These are phyloP conservation scores for Citrullus mucosospermus DNA, from an alignment of 306 rosid species.

Conservation along the genomic window DNA sequence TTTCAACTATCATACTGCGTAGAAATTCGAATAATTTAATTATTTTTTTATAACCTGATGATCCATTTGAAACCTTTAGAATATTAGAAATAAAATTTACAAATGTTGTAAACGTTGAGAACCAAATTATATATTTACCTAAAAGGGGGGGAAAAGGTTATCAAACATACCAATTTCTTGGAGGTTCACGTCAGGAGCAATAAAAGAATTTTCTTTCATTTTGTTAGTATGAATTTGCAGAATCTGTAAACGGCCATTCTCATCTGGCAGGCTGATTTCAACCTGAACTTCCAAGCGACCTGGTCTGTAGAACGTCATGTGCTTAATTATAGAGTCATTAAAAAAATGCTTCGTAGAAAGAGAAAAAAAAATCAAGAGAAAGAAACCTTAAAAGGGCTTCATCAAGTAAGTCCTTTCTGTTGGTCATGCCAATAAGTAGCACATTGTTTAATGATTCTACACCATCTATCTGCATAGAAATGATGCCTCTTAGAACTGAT, in stretches of 20 bases:
- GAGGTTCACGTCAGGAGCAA: constrained; percentile 84
- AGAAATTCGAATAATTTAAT: background rate
- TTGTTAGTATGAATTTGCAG: constrained; percentile 94
- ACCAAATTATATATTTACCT: background rate
- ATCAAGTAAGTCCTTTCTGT: constrained; percentile 97
- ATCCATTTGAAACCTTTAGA: background rate
- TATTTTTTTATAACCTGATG: background rate
- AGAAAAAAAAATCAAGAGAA: background rate
- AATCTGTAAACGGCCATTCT: constrained; percentile 89
- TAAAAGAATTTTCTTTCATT: constrained; percentile 98
- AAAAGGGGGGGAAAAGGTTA: background rate
- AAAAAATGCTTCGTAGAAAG: background rate
- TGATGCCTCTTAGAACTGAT: constrained; percentile 13
- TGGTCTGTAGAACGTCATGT: constrained; percentile 38
- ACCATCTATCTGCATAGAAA: constrained; percentile 84
- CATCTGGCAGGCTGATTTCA: constrained; percentile 98
- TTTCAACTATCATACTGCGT: background rate
- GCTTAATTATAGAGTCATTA: background rate
- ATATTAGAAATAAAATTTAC: background rate
- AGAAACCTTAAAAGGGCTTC: constrained; percentile 89
- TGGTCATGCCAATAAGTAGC: constrained; percentile 98
- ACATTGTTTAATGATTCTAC: constrained; percentile 96
- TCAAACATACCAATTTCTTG: constrained; percentile 73
- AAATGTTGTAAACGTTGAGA: background rate
- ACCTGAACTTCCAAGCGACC: constrained; percentile 98